These are phyloP conservation scores for Penicillium roqueforti DNA, from an alignment of 495 filamentous ascomycete genomes.

Conservation along the genomic window DNA sequence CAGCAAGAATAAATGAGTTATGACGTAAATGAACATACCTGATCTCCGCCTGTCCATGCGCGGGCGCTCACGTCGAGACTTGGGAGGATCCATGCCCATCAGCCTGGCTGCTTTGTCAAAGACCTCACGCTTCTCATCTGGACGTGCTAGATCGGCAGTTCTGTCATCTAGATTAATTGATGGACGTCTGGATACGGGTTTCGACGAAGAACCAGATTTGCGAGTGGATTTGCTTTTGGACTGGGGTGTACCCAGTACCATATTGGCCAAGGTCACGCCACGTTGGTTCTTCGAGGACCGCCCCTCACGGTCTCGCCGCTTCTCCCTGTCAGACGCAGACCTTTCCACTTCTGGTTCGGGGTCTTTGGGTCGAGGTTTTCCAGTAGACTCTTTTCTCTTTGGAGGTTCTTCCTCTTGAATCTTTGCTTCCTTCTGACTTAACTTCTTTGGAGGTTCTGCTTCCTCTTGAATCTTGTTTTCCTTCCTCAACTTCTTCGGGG, in stretches of 20 bases:
- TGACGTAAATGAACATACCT: slow-evolving; percentile 25
- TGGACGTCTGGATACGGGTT: slow-evolving; percentile 39
- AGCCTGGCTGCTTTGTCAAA: slow-evolving; percentile 56
- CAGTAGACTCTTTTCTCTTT: slow-evolving; percentile 17
- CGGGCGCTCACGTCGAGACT: slow-evolving; percentile 34
- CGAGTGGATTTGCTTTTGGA: slow-evolving; percentile 48
- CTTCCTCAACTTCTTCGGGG: slow-evolving; percentile 45
- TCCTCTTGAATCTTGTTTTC: slow-evolving; percentile 38
- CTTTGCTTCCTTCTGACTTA: slow-evolving; percentile 34
- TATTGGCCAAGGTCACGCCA: slow-evolving; percentile 46
- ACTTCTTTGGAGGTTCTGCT: slow-evolving; percentile 23
- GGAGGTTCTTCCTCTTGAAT: slow-evolving; percentile 27
- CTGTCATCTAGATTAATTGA: slow-evolving; percentile 49
- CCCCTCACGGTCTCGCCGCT: slow-evolving; percentile 40
- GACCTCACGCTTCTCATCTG: slow-evolving; percentile 46
- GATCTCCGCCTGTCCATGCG: slow-evolving; percentile 36
- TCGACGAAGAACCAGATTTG: slow-evolving; percentile 33
- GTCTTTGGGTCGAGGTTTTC: slow-evolving; percentile 34
- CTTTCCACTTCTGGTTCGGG: slow-evolving; percentile 49
- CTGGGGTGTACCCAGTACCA: slow-evolving; percentile 49
- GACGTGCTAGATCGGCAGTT: slow-evolving; percentile 47
- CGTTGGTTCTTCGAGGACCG: slow-evolving; percentile 39
- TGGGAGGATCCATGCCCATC: slow-evolving; percentile 48
- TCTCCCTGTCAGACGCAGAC: slow-evolving; percentile 53
- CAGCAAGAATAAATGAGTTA: neutral